These are phyloP conservation scores for Paramyrothecium sp. DNA, from an alignment of 2,329 filamentous ascomycete species.

Conservation along the genomic window DNA sequence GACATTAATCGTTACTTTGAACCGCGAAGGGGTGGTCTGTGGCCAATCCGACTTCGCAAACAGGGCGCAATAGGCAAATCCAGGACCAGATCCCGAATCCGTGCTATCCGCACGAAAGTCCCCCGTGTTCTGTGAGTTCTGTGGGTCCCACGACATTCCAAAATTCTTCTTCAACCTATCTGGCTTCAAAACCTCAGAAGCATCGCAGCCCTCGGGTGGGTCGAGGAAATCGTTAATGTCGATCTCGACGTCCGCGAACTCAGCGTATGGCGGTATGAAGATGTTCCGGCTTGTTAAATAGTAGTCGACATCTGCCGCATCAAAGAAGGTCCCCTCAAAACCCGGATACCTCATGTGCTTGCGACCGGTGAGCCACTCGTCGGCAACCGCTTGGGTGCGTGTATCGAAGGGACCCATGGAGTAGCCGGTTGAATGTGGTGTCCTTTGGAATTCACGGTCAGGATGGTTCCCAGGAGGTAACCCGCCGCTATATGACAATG, in stretches of 20 bases:
- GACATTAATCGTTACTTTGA: conserved; percentile 32
- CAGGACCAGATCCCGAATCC: too few species aligned
- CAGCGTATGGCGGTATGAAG: conserved; percentile 56
- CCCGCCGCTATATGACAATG: not conserved
- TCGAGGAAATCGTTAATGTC: conserved; percentile 37
- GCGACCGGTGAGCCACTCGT: conserved; percentile 41
- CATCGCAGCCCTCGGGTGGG: not conserved
- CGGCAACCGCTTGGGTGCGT: conserved; percentile 35
- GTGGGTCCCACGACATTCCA: too few species aligned
- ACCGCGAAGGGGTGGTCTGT: too few species aligned
- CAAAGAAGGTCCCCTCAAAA: conserved; percentile 74
- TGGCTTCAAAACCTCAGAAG: not conserved
- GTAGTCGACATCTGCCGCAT: conserved; percentile 72
- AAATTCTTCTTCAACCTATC: not conserved
- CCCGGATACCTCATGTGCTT: conserved; percentile 57
- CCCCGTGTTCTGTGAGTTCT: too few species aligned
- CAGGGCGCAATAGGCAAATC: too few species aligned
- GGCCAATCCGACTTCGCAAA: too few species aligned
- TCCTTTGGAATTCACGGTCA: conserved; percentile 19
- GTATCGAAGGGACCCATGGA: conserved; percentile 48
- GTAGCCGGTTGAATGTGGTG: conserved; percentile 20
- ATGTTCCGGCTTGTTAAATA: conserved; percentile 68
- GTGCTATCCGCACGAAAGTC: too few species aligned
- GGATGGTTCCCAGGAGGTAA: conserved; percentile 36
- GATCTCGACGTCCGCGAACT: conserved; percentile 60